Percentiles rank a stretch among this genome's conserved stretches.
These are phyloP conservation scores for Jasminum sambac DNA, from an alignment of 257 asterid species.

Conservation along the genomic window DNA sequence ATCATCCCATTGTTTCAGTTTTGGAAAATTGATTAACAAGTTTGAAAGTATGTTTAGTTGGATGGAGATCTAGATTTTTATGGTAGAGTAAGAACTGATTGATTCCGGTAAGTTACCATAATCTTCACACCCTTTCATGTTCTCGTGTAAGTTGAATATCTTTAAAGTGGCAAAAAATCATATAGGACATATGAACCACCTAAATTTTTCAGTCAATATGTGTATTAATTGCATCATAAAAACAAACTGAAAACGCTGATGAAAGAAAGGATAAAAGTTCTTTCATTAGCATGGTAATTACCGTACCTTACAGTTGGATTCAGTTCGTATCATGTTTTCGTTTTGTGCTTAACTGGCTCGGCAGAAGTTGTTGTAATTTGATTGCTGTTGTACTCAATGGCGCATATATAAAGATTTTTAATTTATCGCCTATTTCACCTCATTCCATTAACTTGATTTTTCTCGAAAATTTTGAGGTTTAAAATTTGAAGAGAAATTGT, in stretches of 20 bases:
- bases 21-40: background rate
- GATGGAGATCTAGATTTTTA: background rate
- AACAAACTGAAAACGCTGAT: background rate
- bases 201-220: background rate
- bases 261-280: background rate
- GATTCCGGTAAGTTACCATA: background rate
- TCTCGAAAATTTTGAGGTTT: background rate
- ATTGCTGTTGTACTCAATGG: background rate
- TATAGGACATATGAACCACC: background rate
- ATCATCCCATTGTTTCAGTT: background rate
- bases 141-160: background rate
- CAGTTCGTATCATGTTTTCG: conserved; percentile 11
- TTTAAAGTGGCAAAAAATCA: background rate
- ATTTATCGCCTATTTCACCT: background rate
- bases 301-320: background rate
- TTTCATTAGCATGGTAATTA: conserved; percentile 7
- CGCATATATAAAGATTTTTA: background rate
- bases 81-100: background rate
- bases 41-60: background rate
- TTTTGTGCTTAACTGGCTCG: background rate
- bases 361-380: background rate
- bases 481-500: background rate
- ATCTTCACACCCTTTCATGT: background rate
- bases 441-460: background rate
- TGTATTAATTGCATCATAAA: background rate